phyloP scores from a whole-genome alignment of 164 flowering plant genomes.

The Buxus sempervirens region DNA sequence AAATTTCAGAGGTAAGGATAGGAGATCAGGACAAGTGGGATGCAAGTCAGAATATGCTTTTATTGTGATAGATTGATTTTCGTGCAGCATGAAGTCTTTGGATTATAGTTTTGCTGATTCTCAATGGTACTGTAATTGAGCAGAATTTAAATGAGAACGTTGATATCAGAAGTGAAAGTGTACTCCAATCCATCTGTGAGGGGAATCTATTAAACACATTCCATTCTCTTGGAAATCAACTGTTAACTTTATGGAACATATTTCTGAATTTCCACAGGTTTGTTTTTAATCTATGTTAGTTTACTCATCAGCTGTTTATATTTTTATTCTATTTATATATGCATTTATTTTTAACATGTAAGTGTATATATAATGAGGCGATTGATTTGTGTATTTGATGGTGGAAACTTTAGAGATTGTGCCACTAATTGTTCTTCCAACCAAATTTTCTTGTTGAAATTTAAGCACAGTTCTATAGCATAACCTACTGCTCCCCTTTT shows the following conservation, averaged over 20 bases:
- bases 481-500: background rate
- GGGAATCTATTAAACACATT: slow-evolving; percentile 42
- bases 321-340: background rate
- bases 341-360: background rate
- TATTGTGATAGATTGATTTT: slow-evolving; percentile 39
- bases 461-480: background rate
- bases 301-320: background rate
- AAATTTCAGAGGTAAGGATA: slow-evolving; percentile 20
- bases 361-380: background rate
- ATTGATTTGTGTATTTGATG: background rate
- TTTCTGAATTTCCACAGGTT: slow-evolving; percentile 91
- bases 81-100: background rate
- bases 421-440: background rate
- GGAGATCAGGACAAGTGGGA: slow-evolving; percentile 19
- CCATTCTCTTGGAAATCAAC: slow-evolving; percentile 60
- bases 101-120: slow-evolving; percentile 4
- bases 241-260: slow-evolving; percentile 61
- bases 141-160: slow-evolving; percentile 45
- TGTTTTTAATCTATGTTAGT: slow-evolving; percentile 10
- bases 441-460: background rate
- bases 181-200: slow-evolving; percentile 37
- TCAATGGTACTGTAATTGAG: slow-evolving; percentile 10
- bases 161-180: slow-evolving; percentile 35
- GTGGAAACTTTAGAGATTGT: background rate
- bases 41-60: slow-evolving; percentile 31